These are phyloP conservation scores for Fomitopsis pinicola DNA, from an alignment of 1,284 basidiomycete genomes.

Conservation along the genomic window DNA sequence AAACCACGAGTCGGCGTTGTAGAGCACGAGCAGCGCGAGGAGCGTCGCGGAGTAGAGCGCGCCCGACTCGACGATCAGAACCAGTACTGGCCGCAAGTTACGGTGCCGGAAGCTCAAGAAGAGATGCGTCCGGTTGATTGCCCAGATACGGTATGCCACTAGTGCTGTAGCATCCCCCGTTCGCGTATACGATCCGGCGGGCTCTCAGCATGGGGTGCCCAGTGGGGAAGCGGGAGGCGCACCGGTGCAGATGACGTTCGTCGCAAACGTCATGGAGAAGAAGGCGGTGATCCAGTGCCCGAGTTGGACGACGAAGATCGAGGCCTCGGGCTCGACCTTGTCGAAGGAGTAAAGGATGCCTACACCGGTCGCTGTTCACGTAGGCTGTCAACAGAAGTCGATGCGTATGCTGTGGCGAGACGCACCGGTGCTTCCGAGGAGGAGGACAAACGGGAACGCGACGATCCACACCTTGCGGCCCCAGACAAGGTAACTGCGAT, in stretches of 20 bases:
- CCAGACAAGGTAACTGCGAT: background rate
- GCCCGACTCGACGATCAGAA: conserved; percentile 37
- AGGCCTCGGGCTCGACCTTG: background rate
- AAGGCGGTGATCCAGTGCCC: background rate
- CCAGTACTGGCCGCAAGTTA: conserved; percentile 26
- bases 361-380: background rate
- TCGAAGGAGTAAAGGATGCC: background rate
- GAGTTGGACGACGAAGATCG: background rate
- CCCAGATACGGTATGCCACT: conserved; percentile 32
- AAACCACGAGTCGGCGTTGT: background rate
- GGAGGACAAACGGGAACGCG: background rate
- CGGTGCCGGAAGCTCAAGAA: conserved; percentile 7
- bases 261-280: background rate
- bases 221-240: background rate
- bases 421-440: background rate
- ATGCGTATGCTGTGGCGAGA: background rate
- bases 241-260: background rate
- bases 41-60: conserved; percentile 34
- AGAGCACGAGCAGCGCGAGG: conserved; percentile 23
- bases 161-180: background rate
- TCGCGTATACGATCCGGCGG: background rate
- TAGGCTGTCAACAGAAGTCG: too few relatives aligned
- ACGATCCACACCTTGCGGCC: background rate
- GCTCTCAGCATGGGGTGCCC: background rate
- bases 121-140: conserved; percentile 21